These are phyloP conservation scores for Xeromyces bisporus DNA, from an alignment of 495 filamentous ascomycete species.

Conservation along the genomic window DNA sequence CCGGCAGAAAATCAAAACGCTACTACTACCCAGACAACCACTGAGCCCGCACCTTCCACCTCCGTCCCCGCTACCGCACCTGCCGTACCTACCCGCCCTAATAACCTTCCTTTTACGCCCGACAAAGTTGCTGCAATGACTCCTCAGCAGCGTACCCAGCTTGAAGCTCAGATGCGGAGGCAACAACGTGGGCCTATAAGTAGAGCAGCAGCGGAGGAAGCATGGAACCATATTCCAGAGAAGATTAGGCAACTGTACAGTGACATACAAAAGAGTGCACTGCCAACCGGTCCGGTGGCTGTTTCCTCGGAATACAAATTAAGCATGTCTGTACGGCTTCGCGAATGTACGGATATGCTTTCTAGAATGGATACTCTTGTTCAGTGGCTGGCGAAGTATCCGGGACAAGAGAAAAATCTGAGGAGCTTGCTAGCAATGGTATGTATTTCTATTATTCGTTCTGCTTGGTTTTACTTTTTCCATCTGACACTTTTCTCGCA, in stretches of 20 bases:
- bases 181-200: constrained; percentile 16
- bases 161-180: constrained; percentile 22
- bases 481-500: constrained; percentile 10
- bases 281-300: constrained; percentile 12
- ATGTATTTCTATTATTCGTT: constrained; percentile 6
- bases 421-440: constrained; percentile 29
- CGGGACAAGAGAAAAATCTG: constrained; percentile 25
- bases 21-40: constrained; percentile 18
- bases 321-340: constrained; percentile 31
- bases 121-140: constrained; percentile 37
- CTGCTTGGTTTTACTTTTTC: background rate
- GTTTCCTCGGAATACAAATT: constrained; percentile 26
- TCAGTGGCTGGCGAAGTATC: constrained; percentile 19
- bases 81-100: constrained; percentile 18
- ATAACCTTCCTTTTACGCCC: constrained; percentile 14
- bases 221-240: constrained; percentile 23
- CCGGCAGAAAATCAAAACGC: constrained; percentile 34
- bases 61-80: constrained; percentile 14
- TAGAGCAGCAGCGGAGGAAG: constrained; percentile 20
- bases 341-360: constrained; percentile 24
- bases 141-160: constrained; percentile 31
- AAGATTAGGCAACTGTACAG: constrained; percentile 21
- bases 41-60: constrained; percentile 12
- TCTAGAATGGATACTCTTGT: constrained; percentile 26
- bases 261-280: constrained; percentile 21